Conservation (phyloP, 2,329 filamentous ascomycete species). For the Pseudophaeomoniella oleicola region DNA sequence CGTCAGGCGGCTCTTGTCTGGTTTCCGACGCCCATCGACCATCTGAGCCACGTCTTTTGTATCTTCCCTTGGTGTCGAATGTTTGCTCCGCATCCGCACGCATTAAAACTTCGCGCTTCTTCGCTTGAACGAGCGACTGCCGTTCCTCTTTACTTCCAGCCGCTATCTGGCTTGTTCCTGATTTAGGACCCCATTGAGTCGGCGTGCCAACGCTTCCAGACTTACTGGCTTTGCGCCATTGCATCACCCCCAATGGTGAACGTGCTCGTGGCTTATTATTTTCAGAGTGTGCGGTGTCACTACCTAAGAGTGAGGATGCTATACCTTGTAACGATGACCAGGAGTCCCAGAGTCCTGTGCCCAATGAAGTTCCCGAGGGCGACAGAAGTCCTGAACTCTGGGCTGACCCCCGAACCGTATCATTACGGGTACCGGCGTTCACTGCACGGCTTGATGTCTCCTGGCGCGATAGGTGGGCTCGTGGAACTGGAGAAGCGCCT, state of each 20-base stretch:
- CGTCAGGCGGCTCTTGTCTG: conserved; percentile 39
- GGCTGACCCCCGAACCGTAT: conserved; percentile 1
- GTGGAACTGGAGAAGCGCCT: conserved; percentile 24
- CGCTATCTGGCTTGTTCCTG: conserved; percentile 13
- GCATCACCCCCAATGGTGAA: conserved; percentile 5
- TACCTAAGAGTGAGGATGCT: conserved; percentile 33
- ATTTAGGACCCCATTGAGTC: conserved; percentile 26
- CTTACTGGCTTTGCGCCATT: neutral
- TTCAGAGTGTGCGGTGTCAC: conserved; percentile 17
- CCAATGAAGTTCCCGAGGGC: conserved; percentile 1
- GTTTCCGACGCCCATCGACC: conserved; percentile 17
- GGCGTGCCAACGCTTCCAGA: conserved; percentile 11
- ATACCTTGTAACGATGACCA: conserved; percentile 35
- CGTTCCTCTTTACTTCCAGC: conserved; percentile 28
- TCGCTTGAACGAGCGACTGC: conserved; percentile 29
- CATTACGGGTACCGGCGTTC: conserved; percentile 2
- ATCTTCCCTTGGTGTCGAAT: conserved; percentile 20
- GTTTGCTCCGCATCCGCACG: conserved; percentile 25
- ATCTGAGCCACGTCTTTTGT: conserved; percentile 31
- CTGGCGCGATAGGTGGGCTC: conserved; percentile 7
- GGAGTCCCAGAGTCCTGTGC: conserved; percentile 22
- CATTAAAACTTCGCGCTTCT: conserved; percentile 30
- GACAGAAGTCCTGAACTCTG: conserved; percentile 1
- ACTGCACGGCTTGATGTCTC: no score
- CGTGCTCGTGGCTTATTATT: conserved; percentile 11